Conservation (phyloP, 2,329 filamentous ascomycete species). For the Thielaviopsis punctulata region DNA sequence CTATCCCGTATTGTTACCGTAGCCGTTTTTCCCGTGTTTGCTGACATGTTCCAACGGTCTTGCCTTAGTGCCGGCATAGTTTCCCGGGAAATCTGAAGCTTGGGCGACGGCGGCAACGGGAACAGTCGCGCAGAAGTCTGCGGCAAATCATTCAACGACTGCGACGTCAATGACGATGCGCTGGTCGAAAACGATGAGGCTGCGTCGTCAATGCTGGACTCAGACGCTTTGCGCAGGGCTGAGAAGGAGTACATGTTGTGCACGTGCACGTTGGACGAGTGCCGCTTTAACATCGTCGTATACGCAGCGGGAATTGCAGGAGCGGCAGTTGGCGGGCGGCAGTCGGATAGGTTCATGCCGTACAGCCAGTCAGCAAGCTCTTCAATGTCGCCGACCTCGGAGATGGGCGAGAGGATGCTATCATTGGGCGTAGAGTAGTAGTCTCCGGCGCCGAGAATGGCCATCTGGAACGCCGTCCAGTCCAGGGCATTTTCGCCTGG, state of each 20-base stretch:
- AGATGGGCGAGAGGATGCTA: conserved; percentile 21
- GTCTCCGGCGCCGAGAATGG: conserved; percentile 39
- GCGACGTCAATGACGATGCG: not conserved
- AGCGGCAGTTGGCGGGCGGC: not conserved
- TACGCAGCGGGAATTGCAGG: not conserved
- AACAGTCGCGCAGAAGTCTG: not conserved
- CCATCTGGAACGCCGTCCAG: conserved; percentile 50
- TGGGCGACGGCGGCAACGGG: not conserved
- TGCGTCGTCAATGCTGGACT: not conserved
- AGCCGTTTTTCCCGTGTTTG: not conserved
- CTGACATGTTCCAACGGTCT: not conserved
- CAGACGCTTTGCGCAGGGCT: not conserved
- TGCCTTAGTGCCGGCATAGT: not conserved
- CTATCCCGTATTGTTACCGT: conserved; percentile 16
- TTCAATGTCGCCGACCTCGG: conserved; percentile 29
- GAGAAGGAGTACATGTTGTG: not conserved
- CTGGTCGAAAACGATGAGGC: not conserved
- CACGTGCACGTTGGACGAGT: not conserved
- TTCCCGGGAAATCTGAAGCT: not conserved
- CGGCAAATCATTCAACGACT: not conserved
- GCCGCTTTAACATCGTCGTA: not conserved
- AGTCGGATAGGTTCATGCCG: conserved; percentile 14
- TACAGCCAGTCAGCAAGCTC: conserved; percentile 35
- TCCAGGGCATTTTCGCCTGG: conserved; percentile 27
- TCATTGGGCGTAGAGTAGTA: conserved; percentile 28